Base-by-base conservation (phyloP, 2,329 filamentous ascomycete genomes). In the Penicillium sp. region DNA sequence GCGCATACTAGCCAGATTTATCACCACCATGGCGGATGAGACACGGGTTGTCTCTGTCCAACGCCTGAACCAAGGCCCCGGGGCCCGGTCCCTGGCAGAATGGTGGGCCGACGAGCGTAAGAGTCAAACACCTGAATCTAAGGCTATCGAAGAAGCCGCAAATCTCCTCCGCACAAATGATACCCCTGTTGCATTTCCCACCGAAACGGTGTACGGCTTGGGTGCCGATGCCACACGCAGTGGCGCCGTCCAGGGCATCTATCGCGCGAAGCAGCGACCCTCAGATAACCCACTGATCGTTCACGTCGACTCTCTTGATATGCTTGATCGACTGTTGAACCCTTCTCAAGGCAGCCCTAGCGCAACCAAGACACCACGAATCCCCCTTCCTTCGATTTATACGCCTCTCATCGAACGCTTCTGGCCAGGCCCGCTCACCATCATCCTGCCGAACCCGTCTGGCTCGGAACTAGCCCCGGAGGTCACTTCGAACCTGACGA, bases 231-330 rank as follows among this genome's bases (percentile, higher is more conserved):
- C 95, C 11, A 98, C 93, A 26, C 85, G 92, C 67, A 92, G 88
- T 68, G 81, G 79, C 25, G 90, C 93, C 2, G 93, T 98, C 7
- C 87, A 84, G 69, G 93, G 92, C n/a, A 99, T 99, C 64, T 99
- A 95, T 75, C 82, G 85, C 23, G 92, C 91, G 52, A 99, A 99
- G 77, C 90, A 92, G 55, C 81, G 95, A 54, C 95, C 95, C 3
- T 90, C 89, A 7, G 95, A 99, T 72, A 99, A 99, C 73, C 95
- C 95, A 19, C 84, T 99, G 57, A 99, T 99, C 65, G 88, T 97
- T 25, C 95, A 99, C 74, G 82, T 98, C 53, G 88, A 88, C 67
- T 95, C 95, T 54, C 76, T 97, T 11, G 77, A 83, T 23, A 95
- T 96, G 83, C 78, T 96, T 55, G 81, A 88, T 54, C 75, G 76